A percentile compares a stretch with the other conserved stretches of the same genome.
phyloP scores from a whole-genome alignment of 1,139 yeast genomes.

The Yamadazyma friedrichii region DNA sequence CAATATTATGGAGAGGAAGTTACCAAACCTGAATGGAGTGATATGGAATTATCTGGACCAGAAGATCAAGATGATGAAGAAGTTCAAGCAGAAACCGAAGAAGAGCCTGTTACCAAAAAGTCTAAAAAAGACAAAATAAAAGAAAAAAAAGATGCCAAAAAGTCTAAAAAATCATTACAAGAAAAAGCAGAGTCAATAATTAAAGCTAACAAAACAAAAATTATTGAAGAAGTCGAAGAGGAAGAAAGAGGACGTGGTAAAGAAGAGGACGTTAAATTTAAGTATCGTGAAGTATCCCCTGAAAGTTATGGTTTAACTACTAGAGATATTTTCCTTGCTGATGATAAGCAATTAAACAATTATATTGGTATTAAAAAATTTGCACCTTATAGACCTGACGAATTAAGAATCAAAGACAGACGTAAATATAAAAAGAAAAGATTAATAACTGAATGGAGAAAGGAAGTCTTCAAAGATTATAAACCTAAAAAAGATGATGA shows the following conservation, averaged over 20 bases:
- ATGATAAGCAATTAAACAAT: constrained; percentile 79
- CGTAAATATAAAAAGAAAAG: constrained; percentile 82
- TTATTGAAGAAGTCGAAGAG: constrained; percentile 66
- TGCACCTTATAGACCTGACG: constrained; percentile 87
- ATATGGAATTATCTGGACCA: constrained; percentile 29
- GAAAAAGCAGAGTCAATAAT: constrained; percentile 75
- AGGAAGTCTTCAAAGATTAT: constrained; percentile 67
- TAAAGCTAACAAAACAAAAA: constrained; percentile 35
- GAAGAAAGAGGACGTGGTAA: constrained; percentile 57
- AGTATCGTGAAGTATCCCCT: constrained; percentile 93
- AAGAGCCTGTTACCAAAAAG: constrained; percentile 29
- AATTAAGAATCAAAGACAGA: constrained; percentile 71
- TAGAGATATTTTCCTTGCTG: constrained; percentile 86
- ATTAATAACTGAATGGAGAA: constrained; percentile 80
- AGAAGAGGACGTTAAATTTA: constrained; percentile 54
- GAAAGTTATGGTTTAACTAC: constrained; percentile 86
- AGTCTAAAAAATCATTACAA: constrained; percentile 58
- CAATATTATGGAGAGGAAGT: constrained; percentile 65
- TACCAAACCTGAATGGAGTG: constrained; percentile 43
- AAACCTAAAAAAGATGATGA: constrained; percentile 43
- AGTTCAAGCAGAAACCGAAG: constrained; percentile 35
- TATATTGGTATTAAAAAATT: constrained; percentile 87
- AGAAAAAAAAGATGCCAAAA: constrained; percentile 61
- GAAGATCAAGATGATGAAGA: constrained; percentile 32
- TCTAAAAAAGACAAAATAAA: constrained; percentile 50